Percentiles rank a stretch among this genome's conserved stretches.
Conservation (phyloP, 176 grass and related monocot genomes). For the Miscanthus lutarioriparius region DNA sequence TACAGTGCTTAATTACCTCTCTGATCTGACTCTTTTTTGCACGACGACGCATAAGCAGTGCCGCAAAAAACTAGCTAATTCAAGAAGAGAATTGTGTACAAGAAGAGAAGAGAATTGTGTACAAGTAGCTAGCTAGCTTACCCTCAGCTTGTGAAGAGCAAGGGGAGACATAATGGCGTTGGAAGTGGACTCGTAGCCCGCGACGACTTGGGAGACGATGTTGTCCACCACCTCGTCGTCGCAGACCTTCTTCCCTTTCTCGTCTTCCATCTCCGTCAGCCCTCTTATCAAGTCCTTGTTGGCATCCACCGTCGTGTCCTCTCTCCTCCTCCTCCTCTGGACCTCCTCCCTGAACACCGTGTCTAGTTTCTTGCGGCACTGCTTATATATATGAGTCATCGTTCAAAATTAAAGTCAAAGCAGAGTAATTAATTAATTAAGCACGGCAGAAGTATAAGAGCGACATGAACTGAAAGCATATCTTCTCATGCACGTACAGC, state of each 20-base stretch:
- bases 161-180: constrained; percentile 32
- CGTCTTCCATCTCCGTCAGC: constrained; percentile 37
- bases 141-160: constrained; percentile 36
- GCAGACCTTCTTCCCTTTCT: constrained; percentile 29
- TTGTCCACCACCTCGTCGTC: constrained; percentile 42
- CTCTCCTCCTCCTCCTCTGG: constrained; percentile 32
- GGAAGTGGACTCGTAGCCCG: constrained; percentile 38
- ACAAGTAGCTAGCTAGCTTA: background rate
- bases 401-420: background rate
- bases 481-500: background rate
- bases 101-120: background rate
- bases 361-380: constrained; percentile 33
- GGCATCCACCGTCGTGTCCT: background rate
- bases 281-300: constrained; percentile 19
- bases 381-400: background rate
- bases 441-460: background rate
- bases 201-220: constrained; percentile 32
- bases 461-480: background rate
- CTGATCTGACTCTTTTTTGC: too few relatives aligned
- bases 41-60: too few relatives aligned
- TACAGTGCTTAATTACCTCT: too few relatives aligned
- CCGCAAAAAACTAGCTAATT: background rate
- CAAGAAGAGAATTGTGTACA: background rate
- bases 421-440: background rate
- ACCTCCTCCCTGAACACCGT: constrained; percentile 35